Evolutionary conservation across 1,284 basidiomycete genomes (phyloP).

Genomic region (Chalciporus piperatoides): DNA sequence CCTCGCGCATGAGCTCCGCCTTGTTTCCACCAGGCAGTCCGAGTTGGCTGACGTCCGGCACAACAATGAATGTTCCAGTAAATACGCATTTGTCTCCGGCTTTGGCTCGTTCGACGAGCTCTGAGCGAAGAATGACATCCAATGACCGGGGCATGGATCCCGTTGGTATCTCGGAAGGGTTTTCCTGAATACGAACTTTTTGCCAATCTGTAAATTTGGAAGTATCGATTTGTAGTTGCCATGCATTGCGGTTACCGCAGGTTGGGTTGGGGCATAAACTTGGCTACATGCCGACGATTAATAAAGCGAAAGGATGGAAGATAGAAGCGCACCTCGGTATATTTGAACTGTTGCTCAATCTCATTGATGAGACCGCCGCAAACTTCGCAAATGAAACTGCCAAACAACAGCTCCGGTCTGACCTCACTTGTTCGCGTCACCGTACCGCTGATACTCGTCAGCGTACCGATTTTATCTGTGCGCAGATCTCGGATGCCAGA

Average conservation of each 20-base stretch:
- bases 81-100: conserved; percentile 99
- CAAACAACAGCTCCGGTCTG: conserved; percentile 90
- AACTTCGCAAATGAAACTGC: conserved; percentile 89
- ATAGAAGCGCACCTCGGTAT: conserved; percentile 83
- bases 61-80: conserved; percentile 97
- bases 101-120: conserved; percentile 96
- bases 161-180: conserved; percentile 97
- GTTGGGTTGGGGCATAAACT: conserved; percentile 90
- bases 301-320: neutral
- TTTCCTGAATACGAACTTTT: conserved; percentile 98
- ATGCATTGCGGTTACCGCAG: conserved; percentile 86
- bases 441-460: conserved; percentile 93
- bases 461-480: conserved; percentile 89
- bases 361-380: conserved; percentile 89
- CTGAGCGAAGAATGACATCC: conserved; percentile 93
- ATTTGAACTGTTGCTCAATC: conserved; percentile 99
- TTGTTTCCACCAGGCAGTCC: conserved; percentile 93
- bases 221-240: conserved; percentile 95
- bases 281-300: conserved; percentile 51
- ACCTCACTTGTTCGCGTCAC: conserved; percentile 98
- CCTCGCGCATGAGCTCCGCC: conserved; percentile 88
- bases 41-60: conserved; percentile 96
- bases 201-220: conserved; percentile 99
- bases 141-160: conserved; percentile 97
- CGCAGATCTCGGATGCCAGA: conserved; percentile 94